These are phyloP conservation scores for Euryodendron excelsum DNA, from an alignment of 148 eudicot genomes.

Conservation along the genomic window DNA sequence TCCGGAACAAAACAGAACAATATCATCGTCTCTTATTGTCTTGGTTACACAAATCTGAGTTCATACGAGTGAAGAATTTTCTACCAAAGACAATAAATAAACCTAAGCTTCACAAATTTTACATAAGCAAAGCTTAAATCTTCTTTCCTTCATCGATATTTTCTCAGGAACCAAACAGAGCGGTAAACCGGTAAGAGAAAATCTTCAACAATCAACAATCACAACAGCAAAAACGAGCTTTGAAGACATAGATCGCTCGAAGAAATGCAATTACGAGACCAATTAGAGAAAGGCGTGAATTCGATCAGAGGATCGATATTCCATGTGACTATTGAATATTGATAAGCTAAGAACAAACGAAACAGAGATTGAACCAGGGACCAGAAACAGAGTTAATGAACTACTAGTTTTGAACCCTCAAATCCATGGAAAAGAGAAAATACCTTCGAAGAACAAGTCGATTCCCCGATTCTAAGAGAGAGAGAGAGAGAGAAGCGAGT, in stretches of 20 bases:
- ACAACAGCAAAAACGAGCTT: not conserved
- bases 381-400: not conserved
- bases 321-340: no score
- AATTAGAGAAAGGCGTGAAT: not conserved
- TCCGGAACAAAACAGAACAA: not conserved
- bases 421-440: not conserved
- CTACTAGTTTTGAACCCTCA: not conserved
- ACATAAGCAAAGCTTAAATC: not conserved
- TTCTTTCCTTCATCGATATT: not conserved
- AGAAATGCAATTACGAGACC: conserved; percentile 4
- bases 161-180: not conserved
- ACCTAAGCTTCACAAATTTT: not conserved
- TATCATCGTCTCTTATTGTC: not conserved
- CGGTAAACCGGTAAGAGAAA: not conserved
- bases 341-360: not conserved
- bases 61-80: not conserved
- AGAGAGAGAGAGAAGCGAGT: not conserved
- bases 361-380: not conserved
- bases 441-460: not conserved
- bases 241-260: not conserved
- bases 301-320: not conserved
- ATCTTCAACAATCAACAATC: not conserved
- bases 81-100: not conserved
- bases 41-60: not conserved
- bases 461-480: not conserved